phyloP scores from a whole-genome alignment of 2,329 filamentous ascomycete species.

The Cladobotryum protrusum region DNA sequence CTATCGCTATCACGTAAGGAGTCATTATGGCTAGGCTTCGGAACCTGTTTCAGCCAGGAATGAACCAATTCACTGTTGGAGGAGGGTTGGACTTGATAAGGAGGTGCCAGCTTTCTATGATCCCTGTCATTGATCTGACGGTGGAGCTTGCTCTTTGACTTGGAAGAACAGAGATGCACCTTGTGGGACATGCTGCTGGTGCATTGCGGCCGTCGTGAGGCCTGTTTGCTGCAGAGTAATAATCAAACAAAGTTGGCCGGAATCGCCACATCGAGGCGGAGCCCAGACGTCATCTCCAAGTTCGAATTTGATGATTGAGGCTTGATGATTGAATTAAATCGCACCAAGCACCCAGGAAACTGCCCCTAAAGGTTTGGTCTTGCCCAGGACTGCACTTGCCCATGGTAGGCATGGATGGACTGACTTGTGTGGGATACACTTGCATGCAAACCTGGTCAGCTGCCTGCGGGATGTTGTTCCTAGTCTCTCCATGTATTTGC shows the following conservation, averaged over 20 bases:
- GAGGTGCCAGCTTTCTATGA: background rate
- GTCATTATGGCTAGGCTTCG: background rate
- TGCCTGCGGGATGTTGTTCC: too few species aligned
- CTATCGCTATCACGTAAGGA: background rate
- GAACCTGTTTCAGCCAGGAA: slow-evolving; percentile 10
- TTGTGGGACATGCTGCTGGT: slow-evolving; percentile 6
- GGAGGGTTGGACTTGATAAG: background rate
- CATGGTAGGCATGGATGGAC: too few species aligned
- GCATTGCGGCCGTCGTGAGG: background rate
- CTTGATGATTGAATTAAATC: background rate
- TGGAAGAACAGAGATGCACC: background rate
- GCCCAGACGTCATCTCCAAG: too few species aligned
- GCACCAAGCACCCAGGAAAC: background rate
- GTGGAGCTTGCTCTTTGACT: background rate
- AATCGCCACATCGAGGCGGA: background rate
- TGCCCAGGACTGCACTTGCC: too few species aligned
- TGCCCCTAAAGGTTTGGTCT: too few species aligned
- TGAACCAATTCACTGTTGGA: slow-evolving; percentile 1
- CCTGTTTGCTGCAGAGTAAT: background rate
- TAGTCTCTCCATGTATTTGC: too few species aligned
- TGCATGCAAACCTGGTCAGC: too few species aligned
- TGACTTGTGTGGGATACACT: too few species aligned
- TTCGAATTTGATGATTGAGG: background rate
- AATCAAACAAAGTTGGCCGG: slow-evolving; percentile 5
- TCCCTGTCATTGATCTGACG: background rate